Base-by-base conservation (phyloP, 164 flowering plant species). In the Annona cherimola region DNA sequence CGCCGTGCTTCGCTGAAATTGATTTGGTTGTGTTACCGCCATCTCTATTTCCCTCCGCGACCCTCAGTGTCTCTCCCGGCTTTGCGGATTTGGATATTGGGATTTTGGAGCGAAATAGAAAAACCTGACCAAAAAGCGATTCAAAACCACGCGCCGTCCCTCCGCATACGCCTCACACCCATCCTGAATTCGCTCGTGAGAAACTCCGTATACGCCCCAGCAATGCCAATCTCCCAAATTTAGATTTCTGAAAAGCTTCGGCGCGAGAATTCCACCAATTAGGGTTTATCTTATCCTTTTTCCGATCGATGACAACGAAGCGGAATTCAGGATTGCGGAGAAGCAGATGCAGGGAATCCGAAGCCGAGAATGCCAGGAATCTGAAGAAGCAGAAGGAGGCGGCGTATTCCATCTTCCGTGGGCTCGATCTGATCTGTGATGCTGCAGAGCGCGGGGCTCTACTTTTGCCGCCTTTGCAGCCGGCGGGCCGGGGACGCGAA, bases 361-460 rank as follows among this genome's bases (percentile, higher is more conserved):
- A 46, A 11, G 55, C 41, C 16, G 81, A 81, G 6, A 77, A 73
- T 0, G 79, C 69, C 14, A 81, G 72, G 68, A 66, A 43, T 70
- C 66, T 73, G 16, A 84, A 85, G 86, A 82, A 66, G 20, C 76
- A 61, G 59, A 82, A 75, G 74, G 35, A 26, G 1, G 42, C 63
- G 57, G 75, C 65, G 18, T 81, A 74, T 50, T 50, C 57, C 11
- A 9, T 50, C 2, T 84, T 73, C 46, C 84, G 81, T 45, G 86
- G 90, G 9, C 74, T 86, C 59, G 81, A 85, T 71, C 84, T 92
- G 7, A 86, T 87, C 19, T 86, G 93, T 4, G 85, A 83, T 70
- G 84, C 83, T 19, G 88, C 86, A 16, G 87, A 87, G 0, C 86
- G 89, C 2, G 72, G 86, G 59, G 81, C 88, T 75, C 83, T 88